Conservation (phyloP, 1,284 basidiomycete genomes). For the Ganoderma leucocontextum region DNA sequence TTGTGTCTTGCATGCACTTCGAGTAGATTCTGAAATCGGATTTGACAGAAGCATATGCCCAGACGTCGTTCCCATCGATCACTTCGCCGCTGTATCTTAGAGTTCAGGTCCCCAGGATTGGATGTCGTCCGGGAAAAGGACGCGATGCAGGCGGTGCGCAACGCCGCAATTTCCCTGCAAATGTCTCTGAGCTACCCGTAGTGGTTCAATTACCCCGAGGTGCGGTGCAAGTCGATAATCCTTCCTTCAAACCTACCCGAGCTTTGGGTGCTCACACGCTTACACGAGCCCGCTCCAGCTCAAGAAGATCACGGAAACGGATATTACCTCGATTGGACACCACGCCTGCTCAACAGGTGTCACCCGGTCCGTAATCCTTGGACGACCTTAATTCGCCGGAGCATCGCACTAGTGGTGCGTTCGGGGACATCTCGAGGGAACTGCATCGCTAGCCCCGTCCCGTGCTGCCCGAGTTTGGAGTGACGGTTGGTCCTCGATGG, state of each 20-base stretch:
- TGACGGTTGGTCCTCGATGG: not conserved
- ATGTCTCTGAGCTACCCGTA: not conserved
- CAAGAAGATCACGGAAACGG: not conserved
- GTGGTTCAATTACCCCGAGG: not conserved
- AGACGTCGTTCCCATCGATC: not conserved
- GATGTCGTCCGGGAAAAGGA: not conserved
- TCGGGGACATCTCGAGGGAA: conserved; percentile 2
- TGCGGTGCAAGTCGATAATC: conserved; percentile 1
- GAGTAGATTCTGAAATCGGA: not conserved
- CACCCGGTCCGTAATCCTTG: not conserved
- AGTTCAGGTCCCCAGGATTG: not conserved
- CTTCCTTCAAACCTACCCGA: not conserved
- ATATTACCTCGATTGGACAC: not conserved
- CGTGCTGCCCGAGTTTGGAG: not conserved
- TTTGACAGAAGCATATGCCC: conserved; percentile 6
- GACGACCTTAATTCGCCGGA: not conserved
- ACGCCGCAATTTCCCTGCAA: not conserved
- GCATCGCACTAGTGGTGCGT: not conserved
- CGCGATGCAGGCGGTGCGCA: not conserved
- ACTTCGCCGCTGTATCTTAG: conserved; percentile 5
- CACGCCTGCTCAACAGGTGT: conserved; percentile 4
- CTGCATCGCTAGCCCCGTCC: not conserved
- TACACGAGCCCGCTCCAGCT: not conserved
- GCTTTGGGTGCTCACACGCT: not conserved
- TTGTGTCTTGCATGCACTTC: not conserved